Percentiles rank a stretch among this genome's conserved stretches.
Evolutionary conservation across 768 basidiomycete species (phyloP).

Genomic region (Obba rivulosa): DNA sequence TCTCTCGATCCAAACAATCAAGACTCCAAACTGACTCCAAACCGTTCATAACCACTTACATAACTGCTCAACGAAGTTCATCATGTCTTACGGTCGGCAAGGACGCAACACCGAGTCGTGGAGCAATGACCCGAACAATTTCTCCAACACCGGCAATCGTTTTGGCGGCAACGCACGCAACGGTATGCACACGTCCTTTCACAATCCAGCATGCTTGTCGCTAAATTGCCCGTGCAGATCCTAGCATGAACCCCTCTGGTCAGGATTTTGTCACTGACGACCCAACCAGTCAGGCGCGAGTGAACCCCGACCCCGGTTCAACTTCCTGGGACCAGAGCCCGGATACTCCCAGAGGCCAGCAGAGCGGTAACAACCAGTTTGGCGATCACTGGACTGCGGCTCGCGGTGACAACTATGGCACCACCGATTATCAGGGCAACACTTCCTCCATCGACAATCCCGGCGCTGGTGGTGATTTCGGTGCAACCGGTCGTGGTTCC

Average conservation of each 20-base stretch:
- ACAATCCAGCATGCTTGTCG: too few relatives aligned
- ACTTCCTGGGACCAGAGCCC: too few relatives aligned
- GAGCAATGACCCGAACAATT: slow-evolving; percentile 14
- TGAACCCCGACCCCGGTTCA: too few relatives aligned
- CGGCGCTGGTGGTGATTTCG: slow-evolving; percentile 10
- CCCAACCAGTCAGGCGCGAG: too few relatives aligned
- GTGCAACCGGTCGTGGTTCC: neutral
- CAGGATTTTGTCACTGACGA: too few relatives aligned
- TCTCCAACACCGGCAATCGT: slow-evolving; percentile 8
- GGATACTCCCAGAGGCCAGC: neutral
- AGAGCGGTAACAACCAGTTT: neutral
- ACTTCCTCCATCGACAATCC: slow-evolving; percentile 8
- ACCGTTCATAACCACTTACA: neutral
- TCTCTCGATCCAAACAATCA: too few relatives aligned
- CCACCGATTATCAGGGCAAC: slow-evolving; percentile 9
- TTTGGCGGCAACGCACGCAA: neutral
- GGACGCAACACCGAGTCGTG: slow-evolving; percentile 13
- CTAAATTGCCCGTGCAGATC: too few relatives aligned
- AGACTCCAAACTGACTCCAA: too few relatives aligned
- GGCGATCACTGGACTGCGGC: slow-evolving; percentile 6
- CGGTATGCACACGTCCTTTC: too few relatives aligned
- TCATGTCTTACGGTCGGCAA: slow-evolving; percentile 9
- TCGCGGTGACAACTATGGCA: slow-evolving; percentile 10
- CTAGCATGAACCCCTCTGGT: too few relatives aligned
- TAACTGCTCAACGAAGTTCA: neutral